These are phyloP conservation scores for Hibiscus syriacus DNA, from an alignment of 345 rosid species.

Conservation along the genomic window DNA sequence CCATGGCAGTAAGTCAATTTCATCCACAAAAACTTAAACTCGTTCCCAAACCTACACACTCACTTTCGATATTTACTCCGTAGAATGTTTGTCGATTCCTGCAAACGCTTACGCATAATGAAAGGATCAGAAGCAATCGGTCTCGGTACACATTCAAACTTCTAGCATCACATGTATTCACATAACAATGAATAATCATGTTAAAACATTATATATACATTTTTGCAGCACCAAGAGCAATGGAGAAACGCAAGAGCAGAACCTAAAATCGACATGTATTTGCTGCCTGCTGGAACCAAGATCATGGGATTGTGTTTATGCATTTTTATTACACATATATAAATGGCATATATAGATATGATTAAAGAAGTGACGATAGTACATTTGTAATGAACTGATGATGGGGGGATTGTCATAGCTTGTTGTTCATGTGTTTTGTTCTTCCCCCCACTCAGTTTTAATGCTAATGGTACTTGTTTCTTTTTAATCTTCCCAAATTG, in stretches of 20 bases:
- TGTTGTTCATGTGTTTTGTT: constrained; percentile 22
- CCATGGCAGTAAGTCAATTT: constrained; percentile 99
- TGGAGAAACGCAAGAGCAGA: constrained; percentile 61
- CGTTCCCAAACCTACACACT: no score
- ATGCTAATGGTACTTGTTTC: constrained; percentile 5
- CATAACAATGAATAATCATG: background rate
- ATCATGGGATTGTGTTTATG: constrained; percentile 18
- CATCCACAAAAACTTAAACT: no score
- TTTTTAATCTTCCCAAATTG: background rate
- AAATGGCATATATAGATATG: constrained; percentile 34
- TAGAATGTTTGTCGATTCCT: constrained; percentile 94
- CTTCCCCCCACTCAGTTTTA: constrained; percentile 20
- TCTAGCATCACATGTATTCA: background rate
- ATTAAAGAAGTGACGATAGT: constrained; percentile 11
- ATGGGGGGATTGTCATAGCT: constrained; percentile 20
- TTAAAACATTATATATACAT: background rate
- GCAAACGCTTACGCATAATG: constrained; percentile 96
- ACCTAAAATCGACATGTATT: constrained; percentile 13
- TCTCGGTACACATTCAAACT: constrained; percentile 40
- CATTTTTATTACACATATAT: constrained; percentile 16
- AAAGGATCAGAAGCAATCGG: constrained; percentile 96
- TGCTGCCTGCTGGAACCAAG: background rate
- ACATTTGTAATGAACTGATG: constrained; percentile 36
- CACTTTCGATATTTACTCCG: background rate
- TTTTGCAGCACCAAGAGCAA: constrained; percentile 49